phyloP scores from a whole-genome alignment of 1,284 basidiomycete species.

The Bondarzewia mesenterica region DNA sequence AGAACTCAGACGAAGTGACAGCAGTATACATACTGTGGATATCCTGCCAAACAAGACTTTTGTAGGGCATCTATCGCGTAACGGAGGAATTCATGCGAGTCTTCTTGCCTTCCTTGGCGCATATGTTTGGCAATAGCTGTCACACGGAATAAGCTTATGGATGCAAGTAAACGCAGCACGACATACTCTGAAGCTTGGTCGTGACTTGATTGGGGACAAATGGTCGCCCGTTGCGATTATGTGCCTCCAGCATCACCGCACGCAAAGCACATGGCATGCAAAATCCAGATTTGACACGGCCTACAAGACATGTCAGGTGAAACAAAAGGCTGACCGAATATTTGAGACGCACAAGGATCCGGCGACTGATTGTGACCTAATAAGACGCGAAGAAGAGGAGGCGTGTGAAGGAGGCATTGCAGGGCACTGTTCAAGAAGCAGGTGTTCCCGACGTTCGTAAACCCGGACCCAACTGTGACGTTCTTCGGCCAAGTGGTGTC shows the following conservation, averaged over 20 bases:
- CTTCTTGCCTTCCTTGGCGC: constrained; percentile 89
- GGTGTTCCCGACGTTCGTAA: constrained; percentile 92
- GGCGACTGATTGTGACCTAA: constrained; percentile 38
- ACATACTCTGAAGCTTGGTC: constrained; percentile 61
- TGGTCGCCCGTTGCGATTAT: constrained; percentile 30
- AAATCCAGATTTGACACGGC: constrained; percentile 51
- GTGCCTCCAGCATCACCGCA: constrained; percentile 43
- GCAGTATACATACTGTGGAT: constrained; percentile 50
- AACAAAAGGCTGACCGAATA: background rate
- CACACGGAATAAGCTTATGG: constrained; percentile 1
- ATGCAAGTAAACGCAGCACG: background rate
- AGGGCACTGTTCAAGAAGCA: constrained; percentile 96
- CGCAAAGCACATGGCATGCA: constrained; percentile 76
- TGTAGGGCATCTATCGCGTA: constrained; percentile 92
- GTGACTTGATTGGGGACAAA: constrained; percentile 61
- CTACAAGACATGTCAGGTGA: constrained; percentile 26
- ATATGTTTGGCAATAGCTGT: constrained; percentile 89
- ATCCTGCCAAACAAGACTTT: constrained; percentile 71
- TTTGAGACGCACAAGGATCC: constrained; percentile 27
- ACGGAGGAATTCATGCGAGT: constrained; percentile 96
- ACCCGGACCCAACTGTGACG: constrained; percentile 48
- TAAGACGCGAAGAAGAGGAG: constrained; percentile 75
- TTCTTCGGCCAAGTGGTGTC: constrained; percentile 49
- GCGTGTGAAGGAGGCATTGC: constrained; percentile 92
- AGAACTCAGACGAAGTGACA: constrained; percentile 7